Evolutionary conservation across 2,329 filamentous ascomycete genomes (phyloP), one percentile per base, ranked within the genome.

Genomic region (Xylaria sp.): DNA sequence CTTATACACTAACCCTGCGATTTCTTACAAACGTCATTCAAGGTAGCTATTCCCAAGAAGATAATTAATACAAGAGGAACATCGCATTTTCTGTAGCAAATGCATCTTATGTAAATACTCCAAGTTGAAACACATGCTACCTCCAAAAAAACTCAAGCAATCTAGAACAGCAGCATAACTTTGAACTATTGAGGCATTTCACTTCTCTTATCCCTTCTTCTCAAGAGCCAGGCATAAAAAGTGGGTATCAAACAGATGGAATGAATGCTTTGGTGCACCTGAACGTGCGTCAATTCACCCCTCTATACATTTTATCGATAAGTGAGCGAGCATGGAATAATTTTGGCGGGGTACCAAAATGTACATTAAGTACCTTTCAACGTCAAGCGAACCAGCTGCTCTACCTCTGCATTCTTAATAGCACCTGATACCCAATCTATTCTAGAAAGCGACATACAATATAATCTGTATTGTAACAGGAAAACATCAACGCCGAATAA

Each of bases 341-440:
- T 67, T 69, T 68, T 70, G 62, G 70, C 60, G 70, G 68, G 70
- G 70, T 70, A 68, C 37, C 13, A 12, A 25, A 35, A 35, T 35
- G 32, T 42, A 42, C 40, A 13, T 40, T 40, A 40, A 40, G 8
- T 13, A 51, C 16, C 8, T 13, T 35, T 32, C 51, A 60, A 68
- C 63, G 25, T 66, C 60, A 60, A 60, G 53, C n/a, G 5, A 32
- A n/a, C 40, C 16, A 44, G n/a, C 16, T 18, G 6, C 27, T 44
- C 21, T 51, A n/a, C 44, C 18, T 35, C 25, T 16, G 10, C 16
- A 35, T 1, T 10, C 2, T 35, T 6, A 35, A 35, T 32, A 8
- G 6, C 5, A 5, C 9, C 29, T 5, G 29, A 32, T 32, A n/a
- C 5, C 9, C 29, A 32, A 5, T 27, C 44, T 35, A 37, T 32